A percentile compares a stretch with the other conserved stretches of the same genome.
These are phyloP conservation scores for Cornus florida DNA, from an alignment of 148 eudicot genomes.

Conservation along the genomic window DNA sequence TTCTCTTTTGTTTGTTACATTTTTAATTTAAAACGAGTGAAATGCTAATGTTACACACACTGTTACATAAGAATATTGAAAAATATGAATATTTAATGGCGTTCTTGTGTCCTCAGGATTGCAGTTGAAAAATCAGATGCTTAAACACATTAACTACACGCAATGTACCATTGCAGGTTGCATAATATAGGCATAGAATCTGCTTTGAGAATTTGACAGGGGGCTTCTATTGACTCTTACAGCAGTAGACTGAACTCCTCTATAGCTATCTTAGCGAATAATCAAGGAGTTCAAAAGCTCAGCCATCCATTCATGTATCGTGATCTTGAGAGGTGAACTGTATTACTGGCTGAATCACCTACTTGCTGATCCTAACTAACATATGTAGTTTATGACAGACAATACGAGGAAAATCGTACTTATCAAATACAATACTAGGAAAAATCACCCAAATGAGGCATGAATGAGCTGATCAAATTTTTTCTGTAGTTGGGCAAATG, in stretches of 20 bases:
- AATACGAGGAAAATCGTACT: neutral
- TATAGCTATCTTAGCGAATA: neutral
- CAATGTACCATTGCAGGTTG: too few relatives aligned
- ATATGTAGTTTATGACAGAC: neutral
- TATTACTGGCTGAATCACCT: neutral
- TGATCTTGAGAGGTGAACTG: neutral
- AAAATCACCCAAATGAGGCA: neutral
- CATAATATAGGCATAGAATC: too few relatives aligned
- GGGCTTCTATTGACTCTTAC: neutral
- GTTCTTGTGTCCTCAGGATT: too few relatives aligned
- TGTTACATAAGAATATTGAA: too few relatives aligned
- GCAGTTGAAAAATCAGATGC: too few relatives aligned
- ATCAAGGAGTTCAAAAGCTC: neutral
- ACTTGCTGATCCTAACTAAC: neutral
- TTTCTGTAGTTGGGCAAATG: neutral
- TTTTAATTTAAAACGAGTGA: too few relatives aligned
- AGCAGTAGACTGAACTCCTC: neutral
- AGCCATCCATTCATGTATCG: neutral
- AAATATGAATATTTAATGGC: too few relatives aligned
- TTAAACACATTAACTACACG: too few relatives aligned
- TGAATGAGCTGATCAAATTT: neutral
- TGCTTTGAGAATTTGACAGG: neutral
- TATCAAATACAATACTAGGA: neutral
- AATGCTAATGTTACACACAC: too few relatives aligned
- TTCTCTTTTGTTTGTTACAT: too few relatives aligned